A percentile compares a stretch with the other conserved stretches of the same genome.
These are phyloP conservation scores for Acer campestre DNA, from an alignment of 345 rosid species.

Conservation along the genomic window DNA sequence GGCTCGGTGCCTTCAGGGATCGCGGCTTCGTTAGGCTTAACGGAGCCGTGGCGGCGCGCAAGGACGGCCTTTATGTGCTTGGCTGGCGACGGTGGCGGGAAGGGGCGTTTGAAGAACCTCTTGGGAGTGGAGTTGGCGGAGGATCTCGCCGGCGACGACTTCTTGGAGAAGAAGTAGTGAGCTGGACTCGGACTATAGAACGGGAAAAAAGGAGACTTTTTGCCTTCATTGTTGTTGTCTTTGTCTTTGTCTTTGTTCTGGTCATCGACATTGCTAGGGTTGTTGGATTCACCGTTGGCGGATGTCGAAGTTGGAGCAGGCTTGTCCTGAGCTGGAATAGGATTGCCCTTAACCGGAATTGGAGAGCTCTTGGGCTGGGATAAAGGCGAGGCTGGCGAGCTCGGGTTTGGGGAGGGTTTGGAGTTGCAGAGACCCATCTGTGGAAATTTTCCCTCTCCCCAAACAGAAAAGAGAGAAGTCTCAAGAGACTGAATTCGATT, in stretches of 20 bases:
- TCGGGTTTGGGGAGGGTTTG: constrained; percentile 54
- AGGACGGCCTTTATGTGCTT: constrained; percentile 84
- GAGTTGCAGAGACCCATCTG: constrained; percentile 84
- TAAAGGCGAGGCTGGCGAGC: constrained; percentile 43
- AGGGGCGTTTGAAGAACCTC: constrained; percentile 71
- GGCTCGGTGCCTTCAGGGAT: constrained; percentile 71
- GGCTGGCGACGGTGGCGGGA: constrained; percentile 98
- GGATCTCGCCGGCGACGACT: constrained; percentile 69
- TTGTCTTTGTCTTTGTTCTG: constrained; percentile 13
- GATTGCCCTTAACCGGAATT: constrained; percentile 16
- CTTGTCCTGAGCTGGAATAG: constrained; percentile 34
- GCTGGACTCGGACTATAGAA: constrained; percentile 92
- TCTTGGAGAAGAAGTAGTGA: constrained; percentile 77
- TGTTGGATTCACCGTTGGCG: constrained; percentile 27
- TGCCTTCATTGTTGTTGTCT: constrained; percentile 41
- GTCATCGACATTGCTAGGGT: constrained; percentile 18
- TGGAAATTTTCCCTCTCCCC: constrained; percentile 19
- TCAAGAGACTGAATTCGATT: not conserved
- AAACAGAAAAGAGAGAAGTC: constrained; percentile 16
- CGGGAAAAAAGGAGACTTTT: constrained; percentile 81
- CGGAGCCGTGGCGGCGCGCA: constrained; percentile 67
- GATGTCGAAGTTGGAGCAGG: constrained; percentile 20
- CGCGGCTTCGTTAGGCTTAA: constrained; percentile 58
- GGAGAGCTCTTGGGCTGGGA: constrained; percentile 20
- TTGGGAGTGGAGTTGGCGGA: constrained; percentile 80